A percentile compares a stretch with the other conserved stretches of the same genome.
Conservation (phyloP, 202 grass and related monocot genomes). For the Zoysia matrella region DNA sequence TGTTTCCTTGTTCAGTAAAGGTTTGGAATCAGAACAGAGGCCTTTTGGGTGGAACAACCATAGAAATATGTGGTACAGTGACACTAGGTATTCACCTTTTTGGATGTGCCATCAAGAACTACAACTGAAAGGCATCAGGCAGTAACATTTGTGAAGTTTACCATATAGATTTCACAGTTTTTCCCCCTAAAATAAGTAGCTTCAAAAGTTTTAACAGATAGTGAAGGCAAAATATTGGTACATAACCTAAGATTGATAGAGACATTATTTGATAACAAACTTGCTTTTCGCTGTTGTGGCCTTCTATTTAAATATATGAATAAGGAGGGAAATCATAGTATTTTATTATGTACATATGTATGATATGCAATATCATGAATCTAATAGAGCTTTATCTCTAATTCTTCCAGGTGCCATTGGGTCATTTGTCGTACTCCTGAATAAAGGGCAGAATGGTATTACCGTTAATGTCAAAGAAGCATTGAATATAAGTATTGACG, state of each 20-base stretch:
- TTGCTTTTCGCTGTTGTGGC: not conserved
- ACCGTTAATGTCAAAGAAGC: conserved; percentile 43
- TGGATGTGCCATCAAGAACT: too few species aligned
- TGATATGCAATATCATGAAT: conserved; percentile 10
- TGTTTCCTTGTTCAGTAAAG: conserved; percentile 20
- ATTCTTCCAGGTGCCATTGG: conserved; percentile 54
- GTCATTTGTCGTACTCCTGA: conserved; percentile 56
- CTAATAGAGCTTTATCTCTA: conserved; percentile 26
- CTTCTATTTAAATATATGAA: conserved; percentile 11
- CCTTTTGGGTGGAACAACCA: not conserved
- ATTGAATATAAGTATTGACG: conserved; percentile 3
- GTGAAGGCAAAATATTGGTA: too few species aligned
- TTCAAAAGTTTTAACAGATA: too few species aligned
- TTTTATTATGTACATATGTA: conserved; percentile 5
- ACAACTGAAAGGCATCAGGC: too few species aligned
- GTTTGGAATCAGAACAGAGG: not conserved
- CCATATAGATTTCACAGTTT: too few species aligned
- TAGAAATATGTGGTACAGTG: not conserved
- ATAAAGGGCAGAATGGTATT: conserved; percentile 55
- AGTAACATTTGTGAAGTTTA: too few species aligned
- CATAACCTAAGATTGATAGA: not conserved
- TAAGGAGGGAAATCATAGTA: not conserved
- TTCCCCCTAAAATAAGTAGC: too few species aligned
- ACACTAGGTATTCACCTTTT: not conserved
- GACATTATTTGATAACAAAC: not conserved